A percentile compares a stretch with the other conserved stretches of the same genome.
Evolutionary conservation across 129 eudicot species (phyloP).

Genomic region (Flaveria ramosissima): DNA sequence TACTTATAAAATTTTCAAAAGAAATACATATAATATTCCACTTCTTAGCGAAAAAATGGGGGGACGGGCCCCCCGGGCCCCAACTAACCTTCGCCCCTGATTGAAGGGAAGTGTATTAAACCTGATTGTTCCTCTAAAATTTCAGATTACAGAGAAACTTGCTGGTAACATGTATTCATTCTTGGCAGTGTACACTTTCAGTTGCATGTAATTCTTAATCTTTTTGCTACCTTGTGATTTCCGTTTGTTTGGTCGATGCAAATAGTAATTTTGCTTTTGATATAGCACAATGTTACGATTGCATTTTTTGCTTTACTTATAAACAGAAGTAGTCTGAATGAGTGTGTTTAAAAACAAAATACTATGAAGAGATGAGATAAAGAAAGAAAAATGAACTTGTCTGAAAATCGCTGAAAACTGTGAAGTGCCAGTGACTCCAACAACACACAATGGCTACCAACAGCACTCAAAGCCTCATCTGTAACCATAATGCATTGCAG

Average conservation of each 20-base stretch:
- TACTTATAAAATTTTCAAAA: no score
- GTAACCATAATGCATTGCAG: constrained; percentile 79
- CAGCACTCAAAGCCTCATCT: constrained; percentile 67
- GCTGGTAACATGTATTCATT: neutral
- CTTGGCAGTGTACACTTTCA: constrained; percentile 8
- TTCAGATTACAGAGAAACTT: neutral
- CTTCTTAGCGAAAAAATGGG: no score
- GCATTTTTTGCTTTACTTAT: neutral
- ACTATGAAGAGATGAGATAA: neutral
- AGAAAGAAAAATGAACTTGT: constrained; percentile 47
- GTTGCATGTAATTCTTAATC: neutral
- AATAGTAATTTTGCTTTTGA: no score
- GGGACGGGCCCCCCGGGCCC: no score
- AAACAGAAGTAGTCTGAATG: neutral
- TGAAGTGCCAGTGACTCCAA: constrained; percentile 67
- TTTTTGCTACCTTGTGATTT: neutral
- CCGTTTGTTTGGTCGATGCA: no score
- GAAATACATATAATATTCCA: no score
- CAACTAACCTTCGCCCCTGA: no score
- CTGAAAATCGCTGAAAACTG: constrained; percentile 81
- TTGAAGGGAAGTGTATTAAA: neutral
- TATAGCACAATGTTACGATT: no score
- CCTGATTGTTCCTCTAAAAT: neutral
- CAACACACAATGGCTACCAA: constrained; percentile 58
- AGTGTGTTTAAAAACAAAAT: neutral